Percentiles rank a stretch among this genome's conserved stretches.
These are phyloP conservation scores for Syncephalastrum racemosum DNA, from an alignment of 371 early-diverging fungal species.

Conservation along the genomic window DNA sequence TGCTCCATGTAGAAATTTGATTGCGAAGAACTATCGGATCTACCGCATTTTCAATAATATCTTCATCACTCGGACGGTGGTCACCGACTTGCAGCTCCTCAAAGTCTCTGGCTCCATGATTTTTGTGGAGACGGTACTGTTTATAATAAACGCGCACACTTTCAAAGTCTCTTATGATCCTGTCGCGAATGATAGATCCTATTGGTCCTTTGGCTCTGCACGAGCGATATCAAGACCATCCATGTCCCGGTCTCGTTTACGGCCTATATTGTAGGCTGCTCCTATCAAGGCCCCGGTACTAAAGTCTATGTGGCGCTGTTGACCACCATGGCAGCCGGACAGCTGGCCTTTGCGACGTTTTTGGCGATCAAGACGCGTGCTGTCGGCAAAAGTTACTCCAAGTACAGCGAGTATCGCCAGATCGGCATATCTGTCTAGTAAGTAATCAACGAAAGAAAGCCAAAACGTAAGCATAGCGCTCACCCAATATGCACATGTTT, in stretches of 20 bases:
- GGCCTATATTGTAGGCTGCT: constrained; percentile 47
- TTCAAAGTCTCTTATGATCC: background rate
- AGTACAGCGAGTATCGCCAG: constrained; percentile 60
- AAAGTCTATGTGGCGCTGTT: constrained; percentile 35
- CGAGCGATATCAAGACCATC: constrained; percentile 26
- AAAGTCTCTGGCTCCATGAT: constrained; percentile 56
- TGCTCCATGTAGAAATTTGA: constrained; percentile 35
- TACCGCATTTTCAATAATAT: constrained; percentile 63
- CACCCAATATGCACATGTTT: background rate
- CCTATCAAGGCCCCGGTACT: constrained; percentile 33
- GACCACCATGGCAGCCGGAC: constrained; percentile 30
- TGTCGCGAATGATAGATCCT: constrained; percentile 30
- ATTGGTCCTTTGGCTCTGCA: constrained; percentile 40
- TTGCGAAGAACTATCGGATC: constrained; percentile 60
- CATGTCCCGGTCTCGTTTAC: constrained; percentile 33
- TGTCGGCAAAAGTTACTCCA: constrained; percentile 49
- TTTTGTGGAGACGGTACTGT: constrained; percentile 42
- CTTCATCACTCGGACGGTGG: constrained; percentile 57
- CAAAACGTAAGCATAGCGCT: background rate
- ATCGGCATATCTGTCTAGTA: constrained; percentile 63
- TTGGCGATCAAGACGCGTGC: constrained; percentile 57
- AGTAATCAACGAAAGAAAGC: constrained; percentile 20
- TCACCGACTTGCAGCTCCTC: constrained; percentile 52
- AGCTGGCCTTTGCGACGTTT: constrained; percentile 50
- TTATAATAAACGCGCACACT: background rate